phyloP scores from a whole-genome alignment of 768 basidiomycete genomes.

The Mycena capillaripes region DNA sequence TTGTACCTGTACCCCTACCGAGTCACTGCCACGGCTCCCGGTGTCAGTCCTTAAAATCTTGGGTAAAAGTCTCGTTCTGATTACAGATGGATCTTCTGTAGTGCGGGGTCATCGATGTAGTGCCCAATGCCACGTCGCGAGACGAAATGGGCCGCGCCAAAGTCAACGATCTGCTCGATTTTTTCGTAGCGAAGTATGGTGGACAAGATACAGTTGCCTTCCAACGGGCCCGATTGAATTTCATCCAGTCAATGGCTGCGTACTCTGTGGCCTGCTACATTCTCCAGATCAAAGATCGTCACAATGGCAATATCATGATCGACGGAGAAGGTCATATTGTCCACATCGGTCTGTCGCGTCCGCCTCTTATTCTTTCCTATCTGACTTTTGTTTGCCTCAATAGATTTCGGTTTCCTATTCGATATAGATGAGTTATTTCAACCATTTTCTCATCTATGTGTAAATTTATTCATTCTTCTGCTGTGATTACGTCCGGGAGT shows the following conservation, averaged over 20 bases:
- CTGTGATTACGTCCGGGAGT: conserved; percentile 77
- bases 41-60: conserved; percentile 67
- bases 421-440: conserved; percentile 91
- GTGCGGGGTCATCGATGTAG: conserved; percentile 99
- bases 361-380: not conserved
- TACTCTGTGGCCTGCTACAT: conserved; percentile 99
- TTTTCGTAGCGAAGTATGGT: conserved; percentile 95
- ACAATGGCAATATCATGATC: conserved; percentile 99
- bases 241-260: conserved; percentile 99
- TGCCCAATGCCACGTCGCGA: conserved; percentile 96
- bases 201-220: conserved; percentile 91
- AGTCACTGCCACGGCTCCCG: conserved; percentile 96
- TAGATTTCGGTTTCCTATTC: conserved; percentile 96
- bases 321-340: conserved; percentile 98
- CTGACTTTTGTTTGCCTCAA: conserved; percentile 7
- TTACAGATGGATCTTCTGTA: conserved; percentile 46
- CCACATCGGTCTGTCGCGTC: conserved; percentile 81
- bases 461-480: conserved; percentile 45
- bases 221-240: conserved; percentile 93
- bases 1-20: conserved; percentile 96
- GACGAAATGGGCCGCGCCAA: conserved; percentile 99
- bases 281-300: conserved; percentile 97
- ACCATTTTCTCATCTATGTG: conserved; percentile 15
- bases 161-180: conserved; percentile 95
- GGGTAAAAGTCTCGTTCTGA: not conserved